A percentile compares a stretch with the other conserved stretches of the same genome.
phyloP scores from a whole-genome alignment of 2,329 filamentous ascomycete species.

The Sclerotinia minor region DNA sequence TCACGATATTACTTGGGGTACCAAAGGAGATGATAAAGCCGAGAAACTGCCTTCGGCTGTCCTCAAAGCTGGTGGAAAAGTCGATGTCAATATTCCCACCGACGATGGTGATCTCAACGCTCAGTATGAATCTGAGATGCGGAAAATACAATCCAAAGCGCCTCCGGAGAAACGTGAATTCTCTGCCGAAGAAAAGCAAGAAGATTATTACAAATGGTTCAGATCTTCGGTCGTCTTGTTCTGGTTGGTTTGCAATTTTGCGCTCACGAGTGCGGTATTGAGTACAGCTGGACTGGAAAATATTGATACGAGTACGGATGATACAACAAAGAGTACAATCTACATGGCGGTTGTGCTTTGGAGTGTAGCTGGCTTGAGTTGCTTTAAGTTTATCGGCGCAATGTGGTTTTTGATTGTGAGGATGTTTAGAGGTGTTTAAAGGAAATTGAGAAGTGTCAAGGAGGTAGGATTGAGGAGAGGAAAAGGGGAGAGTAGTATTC shows the following conservation, averaged over 20 bases:
- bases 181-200: conserved; percentile 72
- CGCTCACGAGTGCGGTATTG: conserved; percentile 79
- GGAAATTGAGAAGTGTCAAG: neutral
- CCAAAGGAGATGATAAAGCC: conserved; percentile 96
- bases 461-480: neutral
- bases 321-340: conserved; percentile 38
- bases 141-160: conserved; percentile 71
- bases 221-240: conserved; percentile 85
- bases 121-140: conserved; percentile 85
- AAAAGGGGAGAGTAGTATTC: no score
- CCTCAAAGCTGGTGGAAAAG: conserved; percentile 91
- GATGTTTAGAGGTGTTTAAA: conserved; percentile 73
- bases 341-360: conserved; percentile 43
- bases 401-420: conserved; percentile 72
- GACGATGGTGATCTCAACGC: conserved; percentile 94
- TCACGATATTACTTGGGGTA: conserved; percentile 98
- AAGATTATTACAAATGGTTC: conserved; percentile 98
- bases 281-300: conserved; percentile 79
- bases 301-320: conserved; percentile 73
- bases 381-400: conserved; percentile 42
- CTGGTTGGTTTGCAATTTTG: conserved; percentile 98
- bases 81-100: conserved; percentile 80
- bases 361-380: conserved; percentile 42
- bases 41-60: conserved; percentile 87
- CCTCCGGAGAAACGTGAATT: conserved; percentile 67